These are phyloP conservation scores for Phanerochaete carnosa DNA, from an alignment of 768 basidiomycete species.

Conservation along the genomic window DNA sequence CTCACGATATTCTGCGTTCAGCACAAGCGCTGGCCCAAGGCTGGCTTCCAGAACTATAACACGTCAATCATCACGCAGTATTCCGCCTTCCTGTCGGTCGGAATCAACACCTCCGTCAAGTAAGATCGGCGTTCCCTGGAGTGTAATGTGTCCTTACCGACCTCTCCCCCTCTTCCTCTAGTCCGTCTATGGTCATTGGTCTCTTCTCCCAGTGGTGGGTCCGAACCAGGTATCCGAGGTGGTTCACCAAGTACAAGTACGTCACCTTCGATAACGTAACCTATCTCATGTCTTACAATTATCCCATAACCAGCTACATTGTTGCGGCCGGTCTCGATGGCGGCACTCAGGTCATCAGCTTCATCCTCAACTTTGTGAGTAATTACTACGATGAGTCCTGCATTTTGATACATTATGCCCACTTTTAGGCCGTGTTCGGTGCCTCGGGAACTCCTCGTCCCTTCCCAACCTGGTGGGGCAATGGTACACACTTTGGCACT, in stretches of 20 bases:
- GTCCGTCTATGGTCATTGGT: conserved; percentile 38
- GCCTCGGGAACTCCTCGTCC: conserved; percentile 23
- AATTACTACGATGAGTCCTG: background rate
- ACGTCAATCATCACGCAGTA: conserved; percentile 41
- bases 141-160: background rate
- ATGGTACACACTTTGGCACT: background rate
- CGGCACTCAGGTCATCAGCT: conserved; percentile 35
- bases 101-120: conserved; percentile 54
- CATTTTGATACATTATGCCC: background rate
- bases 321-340: conserved; percentile 36
- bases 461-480: conserved; percentile 23
- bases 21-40: conserved; percentile 46
- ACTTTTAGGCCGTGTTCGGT: conserved; percentile 22
- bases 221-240: conserved; percentile 33
- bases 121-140: conserved; percentile 9
- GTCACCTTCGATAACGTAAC: background rate
- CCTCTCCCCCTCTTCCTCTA: background rate
- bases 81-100: conserved; percentile 46
- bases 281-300: background rate
- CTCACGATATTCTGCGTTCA: background rate
- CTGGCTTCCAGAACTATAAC: conserved; percentile 44
- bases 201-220: conserved; percentile 46
- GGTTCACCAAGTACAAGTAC: conserved; percentile 36
- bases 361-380: conserved; percentile 31
- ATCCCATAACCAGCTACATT: conserved; percentile 30